Evolutionary conservation across 2,329 filamentous ascomycete genomes (phyloP).

Genomic region (Trichophyton simii): DNA sequence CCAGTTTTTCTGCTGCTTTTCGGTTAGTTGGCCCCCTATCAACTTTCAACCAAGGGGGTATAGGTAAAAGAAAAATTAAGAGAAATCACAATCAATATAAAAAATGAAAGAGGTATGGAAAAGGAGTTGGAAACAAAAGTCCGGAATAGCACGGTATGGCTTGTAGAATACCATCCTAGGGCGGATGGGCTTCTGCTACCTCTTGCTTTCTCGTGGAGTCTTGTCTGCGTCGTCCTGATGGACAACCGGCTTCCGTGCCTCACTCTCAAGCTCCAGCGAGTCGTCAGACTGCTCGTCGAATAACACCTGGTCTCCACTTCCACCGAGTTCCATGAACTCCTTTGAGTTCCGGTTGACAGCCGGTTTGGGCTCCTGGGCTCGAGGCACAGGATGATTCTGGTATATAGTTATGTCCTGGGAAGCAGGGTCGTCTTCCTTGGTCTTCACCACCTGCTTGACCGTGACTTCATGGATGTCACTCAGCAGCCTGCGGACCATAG

Average conservation of each 20-base stretch:
- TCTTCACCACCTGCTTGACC: conserved; percentile 34
- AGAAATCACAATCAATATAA: neutral
- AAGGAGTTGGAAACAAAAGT: neutral
- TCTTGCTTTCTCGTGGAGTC: neutral
- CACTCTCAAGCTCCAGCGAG: conserved; percentile 75
- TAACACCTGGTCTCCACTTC: conserved; percentile 68
- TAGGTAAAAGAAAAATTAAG: neutral
- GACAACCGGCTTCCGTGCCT: conserved; percentile 69
- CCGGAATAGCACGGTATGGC: neutral
- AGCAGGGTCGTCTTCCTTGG: neutral
- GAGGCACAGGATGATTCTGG: neutral
- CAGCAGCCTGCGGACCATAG: conserved; percentile 73
- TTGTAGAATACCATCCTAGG: neutral
- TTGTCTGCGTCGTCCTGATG: neutral
- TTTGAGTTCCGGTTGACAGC: conserved; percentile 52
- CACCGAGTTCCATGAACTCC: conserved; percentile 76
- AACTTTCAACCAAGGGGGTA: neutral
- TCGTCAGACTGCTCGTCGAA: conserved; percentile 46
- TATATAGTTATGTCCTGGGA: neutral
- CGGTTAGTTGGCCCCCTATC: neutral
- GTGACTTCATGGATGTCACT: conserved; percentile 67
- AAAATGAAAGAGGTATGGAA: neutral
- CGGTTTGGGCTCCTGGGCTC: conserved; percentile 49
- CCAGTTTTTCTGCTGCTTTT: neutral
- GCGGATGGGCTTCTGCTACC: neutral